Evolutionary conservation across 805 yeast species (phyloP).

Genomic region (Ogataea zsoltii): DNA sequence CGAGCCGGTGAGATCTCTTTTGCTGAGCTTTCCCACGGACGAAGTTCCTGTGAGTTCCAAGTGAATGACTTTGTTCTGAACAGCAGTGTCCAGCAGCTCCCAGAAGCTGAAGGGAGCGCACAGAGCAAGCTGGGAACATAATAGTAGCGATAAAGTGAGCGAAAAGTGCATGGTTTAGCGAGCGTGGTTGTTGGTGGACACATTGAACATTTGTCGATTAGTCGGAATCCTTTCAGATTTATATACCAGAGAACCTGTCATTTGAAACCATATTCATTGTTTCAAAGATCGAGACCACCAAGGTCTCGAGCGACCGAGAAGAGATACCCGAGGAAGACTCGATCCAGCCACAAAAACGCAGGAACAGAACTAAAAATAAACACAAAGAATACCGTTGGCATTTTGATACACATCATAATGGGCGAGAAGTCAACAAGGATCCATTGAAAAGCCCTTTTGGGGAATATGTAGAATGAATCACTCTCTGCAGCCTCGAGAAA

Average conservation of each 20-base stretch:
- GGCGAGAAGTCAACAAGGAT: background rate
- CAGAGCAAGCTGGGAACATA: background rate
- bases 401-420: background rate
- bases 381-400: no score
- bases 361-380: background rate
- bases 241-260: background rate
- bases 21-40: constrained; percentile 1
- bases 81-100: background rate
- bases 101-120: constrained; percentile 1
- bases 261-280: background rate
- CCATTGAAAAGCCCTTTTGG: background rate
- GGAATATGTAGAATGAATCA: background rate
- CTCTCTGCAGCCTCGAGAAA: background rate
- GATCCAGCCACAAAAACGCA: background rate
- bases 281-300: background rate
- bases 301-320: background rate
- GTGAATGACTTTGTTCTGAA: background rate
- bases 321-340: background rate
- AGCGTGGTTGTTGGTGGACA: background rate
- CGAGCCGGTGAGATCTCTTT: constrained; percentile 18
- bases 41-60: constrained; percentile 1
- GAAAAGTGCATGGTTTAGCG: constrained; percentile 1
- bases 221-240: background rate
- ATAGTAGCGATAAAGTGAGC: constrained; percentile 1
- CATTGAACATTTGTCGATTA: background rate